Evolutionary conservation across 2,329 filamentous ascomycete species (phyloP), one percentile per base, ranked within the genome.

Genomic region (Aspergillus nomiae): DNA sequence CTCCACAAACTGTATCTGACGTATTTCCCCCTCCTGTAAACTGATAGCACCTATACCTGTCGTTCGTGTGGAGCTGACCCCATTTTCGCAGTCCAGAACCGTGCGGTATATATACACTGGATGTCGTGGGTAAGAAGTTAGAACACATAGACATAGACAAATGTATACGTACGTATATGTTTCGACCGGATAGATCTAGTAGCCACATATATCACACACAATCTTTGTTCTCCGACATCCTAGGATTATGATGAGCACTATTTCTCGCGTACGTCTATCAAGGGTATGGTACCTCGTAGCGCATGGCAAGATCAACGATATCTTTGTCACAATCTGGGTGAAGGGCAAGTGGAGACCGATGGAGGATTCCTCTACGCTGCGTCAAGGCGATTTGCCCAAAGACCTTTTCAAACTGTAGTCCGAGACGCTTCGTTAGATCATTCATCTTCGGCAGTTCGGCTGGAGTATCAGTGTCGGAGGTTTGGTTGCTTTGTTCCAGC

Each of bases 381-480:
- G 89, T 86, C 76, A 90, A 86, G 65, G 92, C 88, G 73, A 93
- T 88, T 63, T 88, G 83, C 59, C 85, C 77, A 70, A 92, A 91
- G 2, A 92, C 83, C 9, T 77, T 77, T n/a, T 82, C 83, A 11
- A 88, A 86, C 70, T 88, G 87, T 3, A 76, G 75, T 0, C 83
- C 81, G 19, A 92, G 77, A 61, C 87, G 85, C 12, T 82, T 80
- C 14, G 87, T 86, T 50, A 94, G 75, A 58, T 90, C 87, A 56
- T 86, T 85, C n/a, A 92, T 77, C 61, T 86, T 85, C 0, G 87
- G 84, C 19, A 90, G 76, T 16, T 84, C 81, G 64, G 83, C 83
- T 67, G 83, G 81, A 62, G 82, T 80, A 1, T 77, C 64, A 57
- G 84, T 78, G 0, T 81, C 83, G 59, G 81, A 81, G 45, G 78